Evolutionary conservation across 75 land plant species (phyloP).

Genomic region (Gnetum montanum): DNA sequence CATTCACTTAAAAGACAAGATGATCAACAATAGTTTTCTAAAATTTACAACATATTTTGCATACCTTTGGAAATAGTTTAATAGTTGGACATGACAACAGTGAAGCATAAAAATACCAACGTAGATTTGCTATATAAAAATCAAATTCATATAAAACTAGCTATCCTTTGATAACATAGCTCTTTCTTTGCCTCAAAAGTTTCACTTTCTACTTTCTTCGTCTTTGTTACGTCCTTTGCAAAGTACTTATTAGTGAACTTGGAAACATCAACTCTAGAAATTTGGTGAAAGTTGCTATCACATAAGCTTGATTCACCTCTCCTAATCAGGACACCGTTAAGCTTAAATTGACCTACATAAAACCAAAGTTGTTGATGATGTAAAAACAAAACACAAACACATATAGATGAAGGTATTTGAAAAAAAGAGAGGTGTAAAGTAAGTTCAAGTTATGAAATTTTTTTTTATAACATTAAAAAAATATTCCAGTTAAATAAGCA

Average conservation of each 20-base stretch:
- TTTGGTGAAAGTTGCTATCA: slow-evolving; percentile 58
- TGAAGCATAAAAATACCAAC: background rate
- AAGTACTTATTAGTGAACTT: slow-evolving; percentile 40
- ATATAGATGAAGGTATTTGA: too few species aligned
- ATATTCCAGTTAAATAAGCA: too few species aligned
- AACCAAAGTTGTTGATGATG: background rate
- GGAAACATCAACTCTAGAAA: slow-evolving; percentile 22
- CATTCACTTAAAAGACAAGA: too few species aligned
- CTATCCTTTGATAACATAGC: too few species aligned
- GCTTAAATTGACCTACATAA: slow-evolving; percentile 48
- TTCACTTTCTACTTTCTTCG: slow-evolving; percentile 34
- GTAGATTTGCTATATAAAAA: background rate
- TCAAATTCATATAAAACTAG: background rate
- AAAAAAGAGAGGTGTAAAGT: too few species aligned
- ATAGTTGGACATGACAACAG: too few species aligned
- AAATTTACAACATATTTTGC: too few species aligned
- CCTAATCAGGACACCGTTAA: slow-evolving; percentile 51
- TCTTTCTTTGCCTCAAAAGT: slow-evolving; percentile 51
- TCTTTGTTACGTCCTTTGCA: slow-evolving; percentile 25
- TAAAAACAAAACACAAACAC: too few species aligned
- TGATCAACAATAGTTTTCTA: too few species aligned
- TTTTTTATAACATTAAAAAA: too few species aligned
- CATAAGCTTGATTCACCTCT: slow-evolving; percentile 54
- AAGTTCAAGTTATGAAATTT: too few species aligned
- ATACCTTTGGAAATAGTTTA: too few species aligned